Evolutionary conservation across 768 basidiomycete genomes (phyloP).

Genomic region (Imleria badia): DNA sequence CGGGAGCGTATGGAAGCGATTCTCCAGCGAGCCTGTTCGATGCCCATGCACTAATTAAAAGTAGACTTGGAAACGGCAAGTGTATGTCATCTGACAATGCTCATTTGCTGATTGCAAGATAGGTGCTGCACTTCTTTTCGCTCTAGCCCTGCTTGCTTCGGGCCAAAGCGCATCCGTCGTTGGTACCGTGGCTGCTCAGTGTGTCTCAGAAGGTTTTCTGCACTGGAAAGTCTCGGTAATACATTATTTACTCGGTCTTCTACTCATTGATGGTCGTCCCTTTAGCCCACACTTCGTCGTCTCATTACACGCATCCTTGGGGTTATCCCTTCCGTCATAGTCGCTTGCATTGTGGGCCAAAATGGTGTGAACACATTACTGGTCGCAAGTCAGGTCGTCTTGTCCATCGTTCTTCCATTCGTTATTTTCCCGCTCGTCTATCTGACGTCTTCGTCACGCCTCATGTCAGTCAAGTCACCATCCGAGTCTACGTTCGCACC

Average conservation of each 20-base stretch:
- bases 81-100: not conserved
- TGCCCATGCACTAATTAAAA: constrained; percentile 72
- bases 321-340: constrained; percentile 77
- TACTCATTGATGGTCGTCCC: constrained; percentile 25
- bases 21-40: constrained; percentile 77
- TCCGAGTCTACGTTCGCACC: not conserved
- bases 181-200: constrained; percentile 88
- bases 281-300: constrained; percentile 73
- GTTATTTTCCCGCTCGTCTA: constrained; percentile 79
- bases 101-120: constrained; percentile 1
- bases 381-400: constrained; percentile 82
- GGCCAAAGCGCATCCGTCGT: constrained; percentile 91
- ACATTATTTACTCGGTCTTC: constrained; percentile 9
- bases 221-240: constrained; percentile 78
- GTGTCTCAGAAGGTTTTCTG: constrained; percentile 87
- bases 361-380: constrained; percentile 74
- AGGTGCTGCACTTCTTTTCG: constrained; percentile 87
- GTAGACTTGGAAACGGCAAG: constrained; percentile 66
- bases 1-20: constrained; percentile 38
- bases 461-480: constrained; percentile 61
- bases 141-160: constrained; percentile 77
- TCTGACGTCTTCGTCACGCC: constrained; percentile 60
- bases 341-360: constrained; percentile 71
- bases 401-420: constrained; percentile 84
- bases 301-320: constrained; percentile 78